phyloP scores from a whole-genome alignment of 176 grass and related monocot species.

The Triticum timopheevii region DNA sequence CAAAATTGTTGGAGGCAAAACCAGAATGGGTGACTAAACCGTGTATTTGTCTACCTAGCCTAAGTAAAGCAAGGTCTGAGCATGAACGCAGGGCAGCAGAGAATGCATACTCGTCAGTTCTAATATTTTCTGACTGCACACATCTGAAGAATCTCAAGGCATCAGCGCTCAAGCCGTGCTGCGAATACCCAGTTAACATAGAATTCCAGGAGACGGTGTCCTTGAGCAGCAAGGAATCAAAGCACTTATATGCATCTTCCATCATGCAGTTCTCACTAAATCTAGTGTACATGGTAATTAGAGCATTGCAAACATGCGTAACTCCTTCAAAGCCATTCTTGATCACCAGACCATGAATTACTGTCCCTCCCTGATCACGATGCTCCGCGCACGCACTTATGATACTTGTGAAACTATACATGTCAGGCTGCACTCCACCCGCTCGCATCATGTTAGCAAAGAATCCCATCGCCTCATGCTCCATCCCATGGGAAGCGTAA shows the following conservation, averaged over 20 bases:
- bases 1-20: conserved; percentile 57
- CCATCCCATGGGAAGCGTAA: conserved; percentile 39
- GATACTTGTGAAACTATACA: conserved; percentile 69
- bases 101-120: conserved; percentile 49
- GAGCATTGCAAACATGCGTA: conserved; percentile 51
- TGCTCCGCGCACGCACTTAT: conserved; percentile 43
- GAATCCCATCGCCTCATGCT: conserved; percentile 18
- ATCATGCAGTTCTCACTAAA: conserved; percentile 37
- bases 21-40: conserved; percentile 38
- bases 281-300: conserved; percentile 58
- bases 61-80: conserved; percentile 59
- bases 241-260: conserved; percentile 58
- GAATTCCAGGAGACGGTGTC: conserved; percentile 66
- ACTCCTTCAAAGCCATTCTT: conserved; percentile 45
- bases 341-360: conserved; percentile 45
- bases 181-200: conserved; percentile 64
- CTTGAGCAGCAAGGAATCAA: conserved; percentile 36
- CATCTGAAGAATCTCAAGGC: conserved; percentile 57
- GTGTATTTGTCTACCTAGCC: conserved; percentile 62
- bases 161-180: conserved; percentile 40
- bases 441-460: conserved; percentile 48
- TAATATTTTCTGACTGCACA: conserved; percentile 30
- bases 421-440: conserved; percentile 32
- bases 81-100: conserved; percentile 60
- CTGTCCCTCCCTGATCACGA: conserved; percentile 21